A percentile compares a stretch with the other conserved stretches of the same genome.
These are phyloP conservation scores for Pythium aphanidermatum DNA, from an alignment of 352 stramenopile species.

Conservation along the genomic window DNA sequence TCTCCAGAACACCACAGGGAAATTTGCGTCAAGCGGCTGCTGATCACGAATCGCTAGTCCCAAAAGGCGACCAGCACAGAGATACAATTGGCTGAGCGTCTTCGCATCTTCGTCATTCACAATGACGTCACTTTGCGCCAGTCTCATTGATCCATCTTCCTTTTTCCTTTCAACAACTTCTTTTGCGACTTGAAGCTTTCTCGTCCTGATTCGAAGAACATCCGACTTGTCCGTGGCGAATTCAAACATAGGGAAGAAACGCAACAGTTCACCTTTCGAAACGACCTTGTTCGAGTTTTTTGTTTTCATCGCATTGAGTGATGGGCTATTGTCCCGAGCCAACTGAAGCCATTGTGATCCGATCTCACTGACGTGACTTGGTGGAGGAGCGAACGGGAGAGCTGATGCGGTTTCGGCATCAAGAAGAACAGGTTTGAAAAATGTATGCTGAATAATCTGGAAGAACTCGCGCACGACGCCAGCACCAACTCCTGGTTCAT, in stretches of 20 bases:
- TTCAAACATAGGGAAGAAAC: constrained; percentile 56
- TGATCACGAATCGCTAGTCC: constrained; percentile 68
- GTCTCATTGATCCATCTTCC: constrained; percentile 19
- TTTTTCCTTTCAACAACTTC: constrained; percentile 34
- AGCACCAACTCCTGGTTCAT: constrained; percentile 57
- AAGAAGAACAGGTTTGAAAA: constrained; percentile 33
- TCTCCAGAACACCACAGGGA: constrained; percentile 65
- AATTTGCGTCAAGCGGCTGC: constrained; percentile 48
- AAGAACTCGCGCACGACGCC: constrained; percentile 72
- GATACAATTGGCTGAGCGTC: constrained; percentile 53
- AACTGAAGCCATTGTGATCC: constrained; percentile 53
- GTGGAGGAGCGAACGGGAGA: constrained; percentile 4
- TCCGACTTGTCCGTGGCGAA: constrained; percentile 21
- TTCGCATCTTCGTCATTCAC: constrained; percentile 28
- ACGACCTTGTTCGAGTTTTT: neutral
- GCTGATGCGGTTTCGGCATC: neutral
- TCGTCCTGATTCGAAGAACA: constrained; percentile 31
- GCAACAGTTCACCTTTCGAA: constrained; percentile 21
- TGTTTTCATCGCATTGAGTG: neutral
- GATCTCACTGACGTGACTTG: constrained; percentile 46
- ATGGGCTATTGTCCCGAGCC: constrained; percentile 31
- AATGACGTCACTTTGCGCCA: constrained; percentile 37
- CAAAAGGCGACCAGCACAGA: constrained; percentile 52
- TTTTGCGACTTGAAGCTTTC: constrained; percentile 23
- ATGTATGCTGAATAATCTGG: constrained; percentile 58